phyloP scores from a whole-genome alignment of 768 basidiomycete genomes.

The Multifurca ochricompacta region DNA sequence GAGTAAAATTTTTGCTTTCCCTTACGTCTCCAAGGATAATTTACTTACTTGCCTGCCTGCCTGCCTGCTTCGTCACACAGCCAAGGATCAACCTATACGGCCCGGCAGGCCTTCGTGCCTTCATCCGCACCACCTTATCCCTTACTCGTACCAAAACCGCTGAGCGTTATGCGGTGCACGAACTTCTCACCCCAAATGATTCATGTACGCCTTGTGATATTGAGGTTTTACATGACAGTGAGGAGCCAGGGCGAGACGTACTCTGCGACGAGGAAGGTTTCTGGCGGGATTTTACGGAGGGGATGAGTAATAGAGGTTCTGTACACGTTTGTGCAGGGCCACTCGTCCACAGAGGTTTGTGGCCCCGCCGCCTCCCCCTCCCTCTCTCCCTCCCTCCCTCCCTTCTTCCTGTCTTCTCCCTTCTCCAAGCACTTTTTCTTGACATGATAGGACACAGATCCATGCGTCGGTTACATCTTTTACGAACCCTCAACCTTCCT shows the following conservation, averaged over 20 bases:
- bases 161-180: slow-evolving; percentile 68
- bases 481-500: slow-evolving; percentile 38
- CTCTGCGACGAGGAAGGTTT: slow-evolving; percentile 46
- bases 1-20: too few species aligned
- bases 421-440: too few species aligned
- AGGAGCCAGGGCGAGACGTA: slow-evolving; percentile 57
- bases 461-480: slow-evolving; percentile 75
- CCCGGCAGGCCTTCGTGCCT: slow-evolving; percentile 66
- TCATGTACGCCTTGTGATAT: slow-evolving; percentile 41
- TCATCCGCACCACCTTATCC: slow-evolving; percentile 62
- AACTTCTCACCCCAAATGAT: slow-evolving; percentile 57
- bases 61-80: not conserved
- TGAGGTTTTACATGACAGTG: slow-evolving; percentile 51
- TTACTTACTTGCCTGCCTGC: too few species aligned
- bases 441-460: slow-evolving; percentile 37
- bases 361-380: not conserved
- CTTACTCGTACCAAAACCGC: slow-evolving; percentile 57
- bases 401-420: too few species aligned
- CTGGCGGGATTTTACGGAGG: slow-evolving; percentile 50
- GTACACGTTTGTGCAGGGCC: slow-evolving; percentile 66
- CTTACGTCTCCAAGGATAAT: too few species aligned
- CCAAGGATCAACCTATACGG: slow-evolving; percentile 69
- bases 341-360: slow-evolving; percentile 65
- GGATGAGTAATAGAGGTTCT: slow-evolving; percentile 33
- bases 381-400: too few species aligned